A percentile compares a stretch with the other conserved stretches of the same genome.
Evolutionary conservation across 257 asterid genomes (phyloP).

Genomic region (Forsythia viridissima): DNA sequence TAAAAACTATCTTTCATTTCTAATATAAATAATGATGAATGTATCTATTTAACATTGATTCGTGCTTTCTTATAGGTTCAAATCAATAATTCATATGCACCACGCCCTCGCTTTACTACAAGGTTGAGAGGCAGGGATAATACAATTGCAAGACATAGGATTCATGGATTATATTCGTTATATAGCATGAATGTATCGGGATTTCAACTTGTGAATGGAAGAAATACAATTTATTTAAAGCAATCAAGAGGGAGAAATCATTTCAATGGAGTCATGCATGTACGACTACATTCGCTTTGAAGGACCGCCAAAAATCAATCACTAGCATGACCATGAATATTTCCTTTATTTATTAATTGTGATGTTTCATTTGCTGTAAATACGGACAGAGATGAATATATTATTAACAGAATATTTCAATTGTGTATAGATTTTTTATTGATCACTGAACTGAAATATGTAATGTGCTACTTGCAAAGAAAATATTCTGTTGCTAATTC

Average conservation of each 20-base stretch:
- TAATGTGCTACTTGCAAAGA: too few relatives aligned
- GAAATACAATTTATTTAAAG: constrained; percentile 47
- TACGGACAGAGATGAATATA: too few relatives aligned
- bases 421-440: too few relatives aligned
- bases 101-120: constrained; percentile 43
- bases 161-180: constrained; percentile 60
- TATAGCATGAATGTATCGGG: constrained; percentile 40
- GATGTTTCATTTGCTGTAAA: too few relatives aligned
- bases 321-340: not conserved
- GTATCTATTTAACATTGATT: not conserved
- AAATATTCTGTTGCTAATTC: too few relatives aligned
- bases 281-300: constrained; percentile 78
- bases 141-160: constrained; percentile 80
- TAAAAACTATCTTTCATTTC: not conserved
- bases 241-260: constrained; percentile 41
- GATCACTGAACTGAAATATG: too few relatives aligned
- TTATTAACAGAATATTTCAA: too few relatives aligned
- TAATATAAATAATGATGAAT: not conserved
- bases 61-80: constrained; percentile 35
- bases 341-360: too few relatives aligned
- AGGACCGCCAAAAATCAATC: constrained; percentile 37
- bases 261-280: constrained; percentile 53
- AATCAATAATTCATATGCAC: constrained; percentile 32
- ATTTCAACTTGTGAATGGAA: constrained; percentile 39
- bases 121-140: constrained; percentile 58